These are phyloP conservation scores for Cordyceps sp. DNA, from an alignment of 2,329 filamentous ascomycete species.

Conservation along the genomic window DNA sequence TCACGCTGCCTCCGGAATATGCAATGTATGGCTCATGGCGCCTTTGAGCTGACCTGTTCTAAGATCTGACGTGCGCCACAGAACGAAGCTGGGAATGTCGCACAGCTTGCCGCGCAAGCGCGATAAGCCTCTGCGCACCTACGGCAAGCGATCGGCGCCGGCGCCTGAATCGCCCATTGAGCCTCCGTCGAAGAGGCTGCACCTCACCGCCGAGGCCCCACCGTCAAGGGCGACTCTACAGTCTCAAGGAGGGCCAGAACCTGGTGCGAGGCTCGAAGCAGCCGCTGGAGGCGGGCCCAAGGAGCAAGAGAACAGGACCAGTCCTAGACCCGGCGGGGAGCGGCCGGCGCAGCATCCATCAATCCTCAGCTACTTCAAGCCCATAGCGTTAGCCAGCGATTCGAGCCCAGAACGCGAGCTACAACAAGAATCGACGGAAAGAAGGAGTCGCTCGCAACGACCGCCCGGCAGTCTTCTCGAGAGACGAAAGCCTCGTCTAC, in stretches of 20 bases:
- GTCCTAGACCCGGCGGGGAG: constrained; percentile 1
- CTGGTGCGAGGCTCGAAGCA: background rate
- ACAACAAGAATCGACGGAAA: constrained; percentile 4
- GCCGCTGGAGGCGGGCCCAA: background rate
- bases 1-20: too few species aligned
- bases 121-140: constrained; percentile 21
- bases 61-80: constrained; percentile 6
- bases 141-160: constrained; percentile 16
- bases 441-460: constrained; percentile 4
- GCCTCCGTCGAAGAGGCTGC: constrained; percentile 11
- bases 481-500: constrained; percentile 11
- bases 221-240: too few species aligned
- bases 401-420: constrained; percentile 1
- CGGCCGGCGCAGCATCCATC: constrained; percentile 10
- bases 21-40: constrained; percentile 9
- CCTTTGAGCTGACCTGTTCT: too few species aligned
- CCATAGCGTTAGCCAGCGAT: constrained; percentile 6
- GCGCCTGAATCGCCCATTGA: constrained; percentile 9
- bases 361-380: constrained; percentile 25
- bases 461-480: constrained; percentile 2
- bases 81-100: constrained; percentile 14
- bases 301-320: background rate
- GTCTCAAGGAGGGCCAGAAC: too few species aligned
- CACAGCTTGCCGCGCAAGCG: constrained; percentile 10
- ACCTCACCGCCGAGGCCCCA: constrained; percentile 1